phyloP scores from a whole-genome alignment of 2,329 filamentous ascomycete species.

The Aureobasidium sp. region DNA sequence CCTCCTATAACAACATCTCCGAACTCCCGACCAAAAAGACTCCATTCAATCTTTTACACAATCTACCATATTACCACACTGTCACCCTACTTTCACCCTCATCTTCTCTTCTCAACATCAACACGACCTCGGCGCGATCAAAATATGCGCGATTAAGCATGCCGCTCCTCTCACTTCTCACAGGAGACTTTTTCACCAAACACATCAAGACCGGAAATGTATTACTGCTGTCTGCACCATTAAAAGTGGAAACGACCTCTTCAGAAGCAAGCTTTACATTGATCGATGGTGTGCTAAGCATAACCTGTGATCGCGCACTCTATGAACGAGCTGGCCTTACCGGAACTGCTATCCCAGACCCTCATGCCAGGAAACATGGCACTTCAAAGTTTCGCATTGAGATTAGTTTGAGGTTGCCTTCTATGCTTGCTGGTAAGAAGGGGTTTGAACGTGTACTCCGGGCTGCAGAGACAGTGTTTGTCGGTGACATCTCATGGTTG shows the following conservation, averaged over 20 bases:
- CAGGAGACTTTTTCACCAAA: conserved; percentile 69
- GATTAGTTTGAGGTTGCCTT: conserved; percentile 62
- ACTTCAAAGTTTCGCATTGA: conserved; percentile 73
- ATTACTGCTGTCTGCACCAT: neutral
- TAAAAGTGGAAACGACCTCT: conserved; percentile 55
- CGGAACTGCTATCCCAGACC: conserved; percentile 57
- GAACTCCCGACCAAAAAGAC: conserved; percentile 66
- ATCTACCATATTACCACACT: conserved; percentile 62
- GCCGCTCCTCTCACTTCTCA: conserved; percentile 63
- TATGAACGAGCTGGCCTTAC: conserved; percentile 78
- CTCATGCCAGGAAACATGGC: conserved; percentile 50
- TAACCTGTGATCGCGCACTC: conserved; percentile 72
- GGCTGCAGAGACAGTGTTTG: conserved; percentile 72
- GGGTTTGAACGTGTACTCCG: conserved; percentile 71
- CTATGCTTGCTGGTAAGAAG: conserved; percentile 77
- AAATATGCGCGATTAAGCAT: conserved; percentile 61
- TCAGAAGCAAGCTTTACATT: conserved; percentile 74
- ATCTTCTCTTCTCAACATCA: neutral
- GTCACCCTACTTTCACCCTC: conserved; percentile 26
- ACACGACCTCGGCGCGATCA: conserved; percentile 20
- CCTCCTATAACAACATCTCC: conserved; percentile 60
- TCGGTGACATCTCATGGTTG: conserved; percentile 63
- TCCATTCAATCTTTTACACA: conserved; percentile 58
- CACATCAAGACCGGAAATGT: conserved; percentile 70
- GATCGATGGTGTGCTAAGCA: conserved; percentile 61